Conservation (phyloP, 1,284 basidiomycete genomes). For the Macrocystidia cucumis region DNA sequence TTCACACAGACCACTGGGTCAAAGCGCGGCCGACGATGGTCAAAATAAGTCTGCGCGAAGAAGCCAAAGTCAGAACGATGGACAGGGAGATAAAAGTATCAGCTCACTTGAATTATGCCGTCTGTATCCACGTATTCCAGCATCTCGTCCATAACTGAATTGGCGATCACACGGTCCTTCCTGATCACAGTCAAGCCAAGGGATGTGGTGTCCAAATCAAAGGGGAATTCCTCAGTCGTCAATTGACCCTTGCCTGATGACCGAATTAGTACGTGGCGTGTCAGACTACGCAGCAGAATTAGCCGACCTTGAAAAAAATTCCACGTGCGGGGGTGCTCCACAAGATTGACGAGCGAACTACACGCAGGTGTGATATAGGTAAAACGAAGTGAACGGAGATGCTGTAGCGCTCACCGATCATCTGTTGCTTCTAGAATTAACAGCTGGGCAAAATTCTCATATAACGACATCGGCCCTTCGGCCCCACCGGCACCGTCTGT, state of each 20-base stretch:
- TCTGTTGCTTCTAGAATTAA: constrained; percentile 47
- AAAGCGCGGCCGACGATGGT: constrained; percentile 39
- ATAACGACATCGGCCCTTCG: no score
- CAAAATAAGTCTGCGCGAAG: constrained; percentile 41
- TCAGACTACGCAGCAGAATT: neutral
- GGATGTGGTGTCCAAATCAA: constrained; percentile 47
- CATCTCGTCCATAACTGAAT: constrained; percentile 47
- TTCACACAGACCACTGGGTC: constrained; percentile 50
- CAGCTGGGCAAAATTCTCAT: constrained; percentile 50
- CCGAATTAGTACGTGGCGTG: neutral
- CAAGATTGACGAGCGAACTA: constrained; percentile 32
- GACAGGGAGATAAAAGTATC: constrained; percentile 1
- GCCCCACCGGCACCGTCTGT: constrained; percentile 35
- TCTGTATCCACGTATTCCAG: constrained; percentile 39
- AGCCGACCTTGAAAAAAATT: constrained; percentile 44
- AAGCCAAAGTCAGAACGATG: constrained; percentile 4
- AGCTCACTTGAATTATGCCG: constrained; percentile 38
- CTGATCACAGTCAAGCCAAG: constrained; percentile 34
- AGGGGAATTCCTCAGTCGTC: constrained; percentile 36
- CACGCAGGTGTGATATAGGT: constrained; percentile 4
- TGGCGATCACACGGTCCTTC: constrained; percentile 23
- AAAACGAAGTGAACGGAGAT: neutral
- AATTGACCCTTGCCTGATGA: constrained; percentile 27
- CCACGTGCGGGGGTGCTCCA: constrained; percentile 36
- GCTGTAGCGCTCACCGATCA: constrained; percentile 26